A percentile compares a stretch with the other conserved stretches of the same genome.
phyloP scores from a whole-genome alignment of 1,284 basidiomycete genomes.

The Polyporus tsugae region DNA sequence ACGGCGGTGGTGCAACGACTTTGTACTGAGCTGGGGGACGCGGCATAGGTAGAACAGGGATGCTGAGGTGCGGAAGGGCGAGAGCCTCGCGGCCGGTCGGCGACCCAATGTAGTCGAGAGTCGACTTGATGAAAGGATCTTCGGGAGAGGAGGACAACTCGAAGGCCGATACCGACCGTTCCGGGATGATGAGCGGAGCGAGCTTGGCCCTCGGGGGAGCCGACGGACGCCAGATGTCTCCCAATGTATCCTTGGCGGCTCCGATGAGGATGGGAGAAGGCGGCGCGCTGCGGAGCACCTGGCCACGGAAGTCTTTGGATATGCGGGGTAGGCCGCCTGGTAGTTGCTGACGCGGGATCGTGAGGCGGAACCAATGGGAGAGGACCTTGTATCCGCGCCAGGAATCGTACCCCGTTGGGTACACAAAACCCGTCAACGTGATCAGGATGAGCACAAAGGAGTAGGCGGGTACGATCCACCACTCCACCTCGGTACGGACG shows the following conservation, averaged over 20 bases:
- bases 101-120: conserved; percentile 54
- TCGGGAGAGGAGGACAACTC: conserved; percentile 44
- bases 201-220: conserved; percentile 35
- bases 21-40: conserved; percentile 10
- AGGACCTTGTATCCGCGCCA: conserved; percentile 37
- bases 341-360: conserved; percentile 25
- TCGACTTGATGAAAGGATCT: conserved; percentile 55
- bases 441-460: conserved; percentile 48
- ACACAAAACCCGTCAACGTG: conserved; percentile 33
- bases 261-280: conserved; percentile 37
- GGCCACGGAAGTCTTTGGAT: conserved; percentile 19
- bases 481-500: conserved; percentile 41
- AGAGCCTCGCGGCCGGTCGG: conserved; percentile 44
- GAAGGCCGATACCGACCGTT: conserved; percentile 35
- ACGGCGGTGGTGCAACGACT: conserved; percentile 5
- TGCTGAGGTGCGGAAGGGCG: conserved; percentile 25
- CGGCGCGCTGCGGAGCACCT: conserved; percentile 29
- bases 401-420: conserved; percentile 38
- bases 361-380: conserved; percentile 35
- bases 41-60: conserved; percentile 20
- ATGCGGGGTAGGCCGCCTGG: conserved; percentile 40
- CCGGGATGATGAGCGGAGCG: conserved; percentile 34
- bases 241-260: conserved; percentile 59
- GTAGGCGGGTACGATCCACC: conserved; percentile 52
- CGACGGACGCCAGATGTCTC: conserved; percentile 55